Evolutionary conservation across 2,329 filamentous ascomycete species (phyloP).

Genomic region (Grosmannia clavigera): DNA sequence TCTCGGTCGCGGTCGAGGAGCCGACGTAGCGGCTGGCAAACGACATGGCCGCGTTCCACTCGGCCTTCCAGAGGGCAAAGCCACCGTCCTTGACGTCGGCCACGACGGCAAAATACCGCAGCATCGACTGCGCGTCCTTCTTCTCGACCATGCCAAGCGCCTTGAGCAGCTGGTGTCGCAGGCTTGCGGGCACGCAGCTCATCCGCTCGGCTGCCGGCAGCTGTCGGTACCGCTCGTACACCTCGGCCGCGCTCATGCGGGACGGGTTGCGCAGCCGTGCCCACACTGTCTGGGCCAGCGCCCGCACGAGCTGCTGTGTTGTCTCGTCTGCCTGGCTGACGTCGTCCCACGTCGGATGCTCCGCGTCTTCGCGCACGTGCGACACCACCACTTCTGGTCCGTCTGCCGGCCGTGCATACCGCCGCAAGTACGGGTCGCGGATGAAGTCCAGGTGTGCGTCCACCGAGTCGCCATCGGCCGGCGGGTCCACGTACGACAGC

Average conservation of each 20-base stretch:
- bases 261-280: slow-evolving; percentile 29
- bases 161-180: slow-evolving; percentile 53
- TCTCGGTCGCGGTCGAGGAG: slow-evolving; percentile 41
- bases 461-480: slow-evolving; percentile 32
- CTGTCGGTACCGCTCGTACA: slow-evolving; percentile 36
- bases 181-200: slow-evolving; percentile 30
- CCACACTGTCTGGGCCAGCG: slow-evolving; percentile 28
- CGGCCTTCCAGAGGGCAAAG: slow-evolving; percentile 50
- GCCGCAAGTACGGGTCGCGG: slow-evolving; percentile 39
- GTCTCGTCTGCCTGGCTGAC: slow-evolving; percentile 22
- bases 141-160: slow-evolving; percentile 53
- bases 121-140: slow-evolving; percentile 50
- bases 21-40: slow-evolving; percentile 64
- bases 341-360: slow-evolving; percentile 31
- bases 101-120: slow-evolving; percentile 71
- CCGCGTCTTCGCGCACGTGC: slow-evolving; percentile 33
- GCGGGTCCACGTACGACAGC: slow-evolving; percentile 38
- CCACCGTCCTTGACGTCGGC: slow-evolving; percentile 70
- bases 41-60: slow-evolving; percentile 79
- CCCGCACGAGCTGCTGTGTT: slow-evolving; percentile 22
- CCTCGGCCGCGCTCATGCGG: slow-evolving; percentile 26
- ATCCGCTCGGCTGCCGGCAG: slow-evolving; percentile 33
- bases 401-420: slow-evolving; percentile 36
- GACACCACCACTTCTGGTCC: slow-evolving; percentile 37
- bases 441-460: slow-evolving; percentile 41